Evolutionary conservation across 495 filamentous ascomycete species (phyloP), one percentile per base, ranked within the genome.

Genomic region (Penicillium cosmopolitanum): DNA sequence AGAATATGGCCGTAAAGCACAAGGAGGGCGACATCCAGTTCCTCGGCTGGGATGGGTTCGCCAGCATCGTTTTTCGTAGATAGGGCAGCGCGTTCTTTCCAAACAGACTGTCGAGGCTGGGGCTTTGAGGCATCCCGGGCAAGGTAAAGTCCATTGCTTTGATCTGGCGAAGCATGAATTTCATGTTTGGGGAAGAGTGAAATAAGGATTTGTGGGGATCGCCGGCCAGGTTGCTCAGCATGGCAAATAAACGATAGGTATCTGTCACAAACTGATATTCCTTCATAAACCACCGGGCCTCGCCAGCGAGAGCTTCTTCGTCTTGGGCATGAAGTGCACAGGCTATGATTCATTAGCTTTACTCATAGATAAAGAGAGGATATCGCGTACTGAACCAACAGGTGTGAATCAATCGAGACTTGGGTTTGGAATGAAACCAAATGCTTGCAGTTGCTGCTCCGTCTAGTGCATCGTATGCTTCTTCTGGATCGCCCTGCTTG

Each of bases 1-100:
- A 97, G 78, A 38, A 96, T 92, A 67, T 97, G 88, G 1, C 91
- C 95, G 69, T 96, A 97, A 12, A 96, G 80, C 69, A 91, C 88
- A 1, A 98, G 81, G 13, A 98, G 78, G 13, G 86, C 87, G 31
- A 93, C 80, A 69, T 93, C 90, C 53, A 89, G 75, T 43, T 84
- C 79, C 13, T 77, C 63, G 21, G 82, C 83, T 5, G 73, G 70
- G 23, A 85, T 77, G 5, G 67, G 63, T 36, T 81, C 68, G 11
- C 80, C 83, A 7, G 71, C 64, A n/a, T 79, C 76, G 51, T 84
- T 78, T 36, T 66, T 71, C 10, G 80, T 78, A 4, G 81, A 76
- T n/a, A 83, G 74, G 5, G 79, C 70, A n/a, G 78, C 80, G 42
- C 74, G 80, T 40, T 77, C 76, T 53, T 76, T 73, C 65, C 73